These are phyloP conservation scores for Leptomonas seymouri DNA, from an alignment of 208 protist genomes.

Conservation along the genomic window DNA sequence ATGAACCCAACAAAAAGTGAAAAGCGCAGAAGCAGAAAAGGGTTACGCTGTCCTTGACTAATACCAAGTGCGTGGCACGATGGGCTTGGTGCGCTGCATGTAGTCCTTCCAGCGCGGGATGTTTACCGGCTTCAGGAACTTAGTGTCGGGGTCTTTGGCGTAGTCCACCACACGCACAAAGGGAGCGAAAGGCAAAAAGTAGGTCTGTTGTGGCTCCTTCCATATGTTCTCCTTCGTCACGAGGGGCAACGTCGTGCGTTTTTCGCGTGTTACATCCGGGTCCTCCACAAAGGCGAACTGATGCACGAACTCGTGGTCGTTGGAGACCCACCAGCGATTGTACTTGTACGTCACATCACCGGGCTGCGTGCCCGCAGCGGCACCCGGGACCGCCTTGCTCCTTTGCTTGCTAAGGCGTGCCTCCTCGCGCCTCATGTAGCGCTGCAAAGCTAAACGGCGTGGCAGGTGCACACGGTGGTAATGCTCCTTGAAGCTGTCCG, in stretches of 20 bases:
- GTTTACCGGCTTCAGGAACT: constrained; percentile 88
- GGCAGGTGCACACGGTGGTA: constrained; percentile 90
- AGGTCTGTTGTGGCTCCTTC: constrained; percentile 84
- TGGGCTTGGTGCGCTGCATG: constrained; percentile 90
- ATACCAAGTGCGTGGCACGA: constrained; percentile 90
- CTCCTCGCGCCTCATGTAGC: constrained; percentile 63
- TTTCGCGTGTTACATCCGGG: constrained; percentile 70
- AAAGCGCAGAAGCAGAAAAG: neutral
- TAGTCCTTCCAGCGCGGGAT: constrained; percentile 92
- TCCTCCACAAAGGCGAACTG: constrained; percentile 90
- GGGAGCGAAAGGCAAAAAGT: constrained; percentile 88
- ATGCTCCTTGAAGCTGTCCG: constrained; percentile 89
- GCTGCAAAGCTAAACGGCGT: constrained; percentile 74
- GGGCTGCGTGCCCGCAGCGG: constrained; percentile 1
- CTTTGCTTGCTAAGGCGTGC: constrained; percentile 33
- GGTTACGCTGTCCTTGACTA: constrained; percentile 5
- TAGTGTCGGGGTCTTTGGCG: constrained; percentile 84
- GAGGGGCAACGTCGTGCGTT: constrained; percentile 62
- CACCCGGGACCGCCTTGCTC: constrained; percentile 8
- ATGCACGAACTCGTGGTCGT: constrained; percentile 91
- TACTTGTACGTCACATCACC: constrained; percentile 85
- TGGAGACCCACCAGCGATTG: constrained; percentile 91
- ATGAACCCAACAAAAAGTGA: too few relatives aligned
- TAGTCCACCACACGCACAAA: constrained; percentile 90
- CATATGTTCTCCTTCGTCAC: constrained; percentile 88